Conservation (phyloP, 2,329 filamentous ascomycete species). For the Diaporthe capsici region DNA sequence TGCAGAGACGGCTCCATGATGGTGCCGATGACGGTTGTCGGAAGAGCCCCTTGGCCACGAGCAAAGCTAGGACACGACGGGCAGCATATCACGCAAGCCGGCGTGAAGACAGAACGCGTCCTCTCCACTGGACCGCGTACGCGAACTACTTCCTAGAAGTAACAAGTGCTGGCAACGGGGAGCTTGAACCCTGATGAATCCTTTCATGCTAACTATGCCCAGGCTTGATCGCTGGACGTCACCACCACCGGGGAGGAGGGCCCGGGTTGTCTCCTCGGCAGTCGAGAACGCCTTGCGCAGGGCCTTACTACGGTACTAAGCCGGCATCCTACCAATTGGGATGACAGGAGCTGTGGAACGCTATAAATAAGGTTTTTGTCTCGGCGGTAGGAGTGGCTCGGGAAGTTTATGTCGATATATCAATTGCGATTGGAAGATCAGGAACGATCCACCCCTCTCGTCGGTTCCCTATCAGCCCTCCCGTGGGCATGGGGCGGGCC, state of each 20-base stretch:
- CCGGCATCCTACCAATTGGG: conserved; percentile 9
- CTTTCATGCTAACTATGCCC: background rate
- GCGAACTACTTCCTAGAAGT: background rate
- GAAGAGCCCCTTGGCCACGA: background rate
- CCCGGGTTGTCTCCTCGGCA: conserved; percentile 4
- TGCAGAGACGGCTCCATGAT: background rate
- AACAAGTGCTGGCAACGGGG: no score
- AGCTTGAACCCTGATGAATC: background rate
- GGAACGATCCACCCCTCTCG: background rate
- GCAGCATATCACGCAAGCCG: background rate
- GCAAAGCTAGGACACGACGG: background rate
- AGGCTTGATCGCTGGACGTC: conserved; percentile 6
- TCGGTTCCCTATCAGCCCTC: conserved; percentile 6
- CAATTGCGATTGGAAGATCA: conserved; percentile 32
- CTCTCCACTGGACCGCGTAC: background rate
- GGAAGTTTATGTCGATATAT: conserved; percentile 2
- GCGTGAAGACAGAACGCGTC: background rate
- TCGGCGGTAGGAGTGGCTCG: background rate
- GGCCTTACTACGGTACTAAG: background rate
- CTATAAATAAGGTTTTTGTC: conserved; percentile 15
- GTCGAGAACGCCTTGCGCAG: background rate
- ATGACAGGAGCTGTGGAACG: background rate
- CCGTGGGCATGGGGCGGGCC: background rate
- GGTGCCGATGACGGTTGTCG: background rate
- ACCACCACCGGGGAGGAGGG: background rate